Base-by-base conservation (phyloP, 495 filamentous ascomycete species). In the Cercophora scortea region DNA sequence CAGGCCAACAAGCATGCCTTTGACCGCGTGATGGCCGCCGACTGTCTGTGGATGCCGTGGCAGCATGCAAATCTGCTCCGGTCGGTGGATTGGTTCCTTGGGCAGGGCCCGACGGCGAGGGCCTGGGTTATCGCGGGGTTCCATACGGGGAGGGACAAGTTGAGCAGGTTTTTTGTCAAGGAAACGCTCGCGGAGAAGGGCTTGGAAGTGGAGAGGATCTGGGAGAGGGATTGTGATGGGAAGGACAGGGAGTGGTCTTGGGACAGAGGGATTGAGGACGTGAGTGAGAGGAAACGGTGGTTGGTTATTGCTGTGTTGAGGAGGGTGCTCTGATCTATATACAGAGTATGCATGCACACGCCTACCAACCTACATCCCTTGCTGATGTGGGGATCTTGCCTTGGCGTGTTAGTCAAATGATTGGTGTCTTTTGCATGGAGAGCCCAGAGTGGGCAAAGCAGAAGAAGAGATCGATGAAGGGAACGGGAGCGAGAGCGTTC, bases 41-140 rank as follows among this genome's bases (percentile, higher is more conserved):
- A 95, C 61, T 94, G 88, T 64, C 73, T 89, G 53, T 96, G 90
- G 90, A 89, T 95, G 85, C 77, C 72, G 11, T 77, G 71, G 61
- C 81, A 93, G 71, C 90, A 95, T 62, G 72, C 68, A 25, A 87
- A 87, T 61, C 79, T 96, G 12, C 75, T 71, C 40, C 68, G 65
- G 17, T 89, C 86, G 8, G 83, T 95, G 63, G 65, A 71, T 11
- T 84, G 84, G 69, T 93, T 95, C 65, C 75, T 95, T 36, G 53
- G 47, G 12, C 56, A 55, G 6, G 75, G 72, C 3, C 65, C 71
- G 0, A 61, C 62, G 1, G 82, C 84, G 0, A 65, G 77, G 35
- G 76, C 86, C 8, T 86, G 83, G 74, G 79, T 86, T 8, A 73
- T 90, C 16, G 85, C 83, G 0, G 88, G 87, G 0, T 92, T 95